Conservation (phyloP, 2,329 filamentous ascomycete genomes). For the Pseudocercospora cruenta region DNA sequence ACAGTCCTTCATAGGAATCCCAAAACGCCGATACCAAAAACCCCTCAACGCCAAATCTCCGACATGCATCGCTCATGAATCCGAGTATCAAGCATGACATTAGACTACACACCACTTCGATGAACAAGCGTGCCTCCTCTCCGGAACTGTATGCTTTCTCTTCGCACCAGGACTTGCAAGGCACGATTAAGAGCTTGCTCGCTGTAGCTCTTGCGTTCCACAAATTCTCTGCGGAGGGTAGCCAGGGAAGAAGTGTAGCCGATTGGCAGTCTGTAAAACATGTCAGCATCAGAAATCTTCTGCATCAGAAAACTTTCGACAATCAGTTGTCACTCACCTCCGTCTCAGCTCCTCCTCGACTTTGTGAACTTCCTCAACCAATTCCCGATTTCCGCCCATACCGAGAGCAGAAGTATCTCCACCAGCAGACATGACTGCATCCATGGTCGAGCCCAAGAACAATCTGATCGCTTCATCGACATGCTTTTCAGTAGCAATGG, state of each 20-base stretch:
- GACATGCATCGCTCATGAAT: constrained; percentile 20
- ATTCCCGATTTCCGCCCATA: constrained; percentile 75
- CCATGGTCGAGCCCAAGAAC: constrained; percentile 97
- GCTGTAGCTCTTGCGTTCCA: constrained; percentile 85
- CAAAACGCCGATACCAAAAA: too few relatives aligned
- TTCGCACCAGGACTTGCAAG: constrained; percentile 80
- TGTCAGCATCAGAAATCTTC: constrained; percentile 14
- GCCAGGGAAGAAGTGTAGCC: constrained; percentile 93
- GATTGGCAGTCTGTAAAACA: constrained; percentile 66
- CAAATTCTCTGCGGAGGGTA: constrained; percentile 85
- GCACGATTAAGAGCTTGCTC: constrained; percentile 85
- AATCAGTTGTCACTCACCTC: constrained; percentile 53
- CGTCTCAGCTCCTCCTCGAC: constrained; percentile 88
- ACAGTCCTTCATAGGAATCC: too few relatives aligned
- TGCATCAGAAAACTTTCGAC: too few relatives aligned
- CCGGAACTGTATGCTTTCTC: constrained; percentile 82
- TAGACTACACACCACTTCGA: constrained; percentile 58
- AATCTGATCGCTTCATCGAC: constrained; percentile 97
- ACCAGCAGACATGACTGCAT: constrained; percentile 67
- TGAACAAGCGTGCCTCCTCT: constrained; percentile 77
- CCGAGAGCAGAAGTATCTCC: constrained; percentile 75
- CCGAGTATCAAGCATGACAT: background rate
- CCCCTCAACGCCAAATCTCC: too few relatives aligned
- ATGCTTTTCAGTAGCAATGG: constrained; percentile 84
- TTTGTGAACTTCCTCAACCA: constrained; percentile 85